Base-by-base conservation (phyloP, 2,329 filamentous ascomycete genomes). In the Arthrobotrys musiformis region DNA sequence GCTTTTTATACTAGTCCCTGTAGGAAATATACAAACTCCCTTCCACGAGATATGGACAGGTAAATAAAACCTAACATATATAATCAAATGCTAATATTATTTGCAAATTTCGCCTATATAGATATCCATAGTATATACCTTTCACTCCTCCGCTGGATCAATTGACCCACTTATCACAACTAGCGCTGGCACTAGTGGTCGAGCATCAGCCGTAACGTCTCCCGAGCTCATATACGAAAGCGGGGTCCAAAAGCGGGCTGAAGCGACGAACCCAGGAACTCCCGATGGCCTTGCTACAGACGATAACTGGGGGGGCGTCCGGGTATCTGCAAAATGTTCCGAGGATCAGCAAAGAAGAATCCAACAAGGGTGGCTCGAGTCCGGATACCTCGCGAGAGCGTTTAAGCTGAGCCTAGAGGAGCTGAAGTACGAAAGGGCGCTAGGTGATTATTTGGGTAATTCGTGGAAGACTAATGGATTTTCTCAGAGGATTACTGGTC, bases 371-470 rank as follows among this genome's bases (percentile, higher is more conserved):
- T 76, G 72, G 72, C 2, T 61, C 2, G 48, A 76, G 15, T 58
- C 58, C 6, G 64, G 72, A 11, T 70, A 70, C 17, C 30, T 76
- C 22, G 58, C 60, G 5, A 70, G 63, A 11, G 9, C 22, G 7
- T 70, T 76, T 22, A 17, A 11, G 3, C 17, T 44, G 5, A 40
- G 58, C 17, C 35, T 60, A 1, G 28, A 76, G 22, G 64, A 76
- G 6, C 13, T 70, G 7, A 66, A 35, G 15, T 76, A 37, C 26
- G 56, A 76, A 24, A 58, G 64, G 28, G 58, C 58, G 2, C 4
- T 70, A 15, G 64, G 72, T 5, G 46, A 70, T 33, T 76, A 58
- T n/a, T 37, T 76, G 22, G 72, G 72, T 1, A 2, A 48, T 33
- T 28, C 63, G 13, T 76, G 64, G 72, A 76, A 76, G n/a, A 61